Percentiles rank a stretch among this genome's conserved stretches.
phyloP scores from a whole-genome alignment of 495 filamentous ascomycete genomes.

The Aspergillus sclerotiicarbonarius region DNA sequence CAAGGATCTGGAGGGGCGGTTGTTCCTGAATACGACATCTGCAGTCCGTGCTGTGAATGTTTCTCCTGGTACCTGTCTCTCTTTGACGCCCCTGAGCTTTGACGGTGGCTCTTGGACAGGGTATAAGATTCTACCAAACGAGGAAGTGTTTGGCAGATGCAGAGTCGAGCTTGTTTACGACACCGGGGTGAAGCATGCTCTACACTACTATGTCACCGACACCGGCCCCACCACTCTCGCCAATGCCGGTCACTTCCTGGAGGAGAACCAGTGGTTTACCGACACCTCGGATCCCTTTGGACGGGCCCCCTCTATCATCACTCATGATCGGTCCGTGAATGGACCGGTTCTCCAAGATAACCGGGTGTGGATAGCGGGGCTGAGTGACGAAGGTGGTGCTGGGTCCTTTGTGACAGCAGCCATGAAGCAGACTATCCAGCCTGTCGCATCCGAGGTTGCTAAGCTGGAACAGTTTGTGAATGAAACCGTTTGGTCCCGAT shows the following conservation, averaged over 20 bases:
- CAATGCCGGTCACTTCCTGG: conserved; percentile 36
- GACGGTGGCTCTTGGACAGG: conserved; percentile 25
- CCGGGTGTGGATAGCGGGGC: conserved; percentile 52
- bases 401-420: conserved; percentile 44
- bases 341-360: conserved; percentile 45
- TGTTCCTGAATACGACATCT: conserved; percentile 30
- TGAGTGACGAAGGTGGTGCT: conserved; percentile 52
- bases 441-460: conserved; percentile 38
- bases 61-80: conserved; percentile 5
- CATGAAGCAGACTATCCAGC: conserved; percentile 48
- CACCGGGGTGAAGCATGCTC: conserved; percentile 39
- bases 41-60: conserved; percentile 13
- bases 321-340: conserved; percentile 42
- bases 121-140: conserved; percentile 9
- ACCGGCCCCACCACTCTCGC: conserved; percentile 27
- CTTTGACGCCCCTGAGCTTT: conserved; percentile 4
- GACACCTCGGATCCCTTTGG: conserved; percentile 47
- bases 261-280: conserved; percentile 40
- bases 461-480: conserved; percentile 48
- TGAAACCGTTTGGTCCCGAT: conserved; percentile 37
- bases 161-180: conserved; percentile 39
- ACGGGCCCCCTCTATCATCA: conserved; percentile 47
- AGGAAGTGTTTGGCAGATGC: conserved; percentile 32
- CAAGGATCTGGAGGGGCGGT: conserved; percentile 33
- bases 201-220: conserved; percentile 52